Evolutionary conservation across 768 basidiomycete genomes (phyloP).

Genomic region (Podaxis sp.): DNA sequence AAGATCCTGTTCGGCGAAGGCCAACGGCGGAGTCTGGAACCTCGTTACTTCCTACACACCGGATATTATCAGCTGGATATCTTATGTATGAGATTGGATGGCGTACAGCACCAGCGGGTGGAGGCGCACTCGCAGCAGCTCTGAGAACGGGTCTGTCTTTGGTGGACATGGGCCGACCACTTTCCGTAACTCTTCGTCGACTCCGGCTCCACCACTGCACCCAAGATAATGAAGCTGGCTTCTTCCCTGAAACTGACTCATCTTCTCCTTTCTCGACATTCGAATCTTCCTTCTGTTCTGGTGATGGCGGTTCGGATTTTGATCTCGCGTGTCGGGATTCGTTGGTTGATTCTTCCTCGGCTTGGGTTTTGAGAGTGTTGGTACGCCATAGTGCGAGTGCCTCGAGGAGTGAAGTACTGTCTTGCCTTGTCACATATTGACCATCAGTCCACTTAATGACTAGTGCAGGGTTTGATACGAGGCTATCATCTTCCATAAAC

Average conservation of each 20-base stretch:
- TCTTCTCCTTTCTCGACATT: slow-evolving; percentile 13
- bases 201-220: slow-evolving; percentile 80
- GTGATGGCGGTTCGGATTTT: slow-evolving; percentile 35
- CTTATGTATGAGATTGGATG: not conserved
- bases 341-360: slow-evolving; percentile 13
- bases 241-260: slow-evolving; percentile 19
- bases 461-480: slow-evolving; percentile 60
- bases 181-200: slow-evolving; percentile 27
- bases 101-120: slow-evolving; percentile 12
- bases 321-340: slow-evolving; percentile 21
- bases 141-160: slow-evolving; percentile 12
- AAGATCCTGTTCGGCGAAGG: not conserved
- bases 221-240: slow-evolving; percentile 68
- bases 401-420: slow-evolving; percentile 71
- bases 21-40: not conserved
- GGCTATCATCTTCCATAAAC: slow-evolving; percentile 60
- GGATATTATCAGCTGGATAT: not conserved
- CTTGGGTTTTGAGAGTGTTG: slow-evolving; percentile 27
- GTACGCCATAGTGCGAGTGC: slow-evolving; percentile 70
- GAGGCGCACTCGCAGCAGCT: slow-evolving; percentile 19
- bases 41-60: not conserved
- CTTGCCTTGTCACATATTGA: slow-evolving; percentile 71
- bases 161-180: slow-evolving; percentile 8
- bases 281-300: slow-evolving; percentile 14
- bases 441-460: slow-evolving; percentile 67